Conservation (phyloP, 2,329 filamentous ascomycete genomes). For the Pseudocercospora ulei region DNA sequence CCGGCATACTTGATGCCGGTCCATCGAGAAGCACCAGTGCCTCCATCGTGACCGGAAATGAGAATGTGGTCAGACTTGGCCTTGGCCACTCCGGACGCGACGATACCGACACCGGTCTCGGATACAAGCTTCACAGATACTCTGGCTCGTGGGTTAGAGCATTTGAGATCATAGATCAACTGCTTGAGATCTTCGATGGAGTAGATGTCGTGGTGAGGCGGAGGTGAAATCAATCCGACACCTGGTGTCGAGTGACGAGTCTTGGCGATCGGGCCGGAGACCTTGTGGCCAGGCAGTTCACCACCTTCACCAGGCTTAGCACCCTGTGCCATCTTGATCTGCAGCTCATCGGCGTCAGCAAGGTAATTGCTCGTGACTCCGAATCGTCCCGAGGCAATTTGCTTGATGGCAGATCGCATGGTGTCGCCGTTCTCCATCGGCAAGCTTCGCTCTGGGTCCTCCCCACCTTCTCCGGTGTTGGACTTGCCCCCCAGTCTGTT, state of each 20-base stretch:
- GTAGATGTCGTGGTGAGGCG: slow-evolving; percentile 96
- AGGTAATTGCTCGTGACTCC: slow-evolving; percentile 93
- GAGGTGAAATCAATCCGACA: slow-evolving; percentile 89
- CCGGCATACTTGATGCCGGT: slow-evolving; percentile 98
- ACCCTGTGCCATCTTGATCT: slow-evolving; percentile 99
- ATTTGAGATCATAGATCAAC: slow-evolving; percentile 94
- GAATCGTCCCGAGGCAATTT: slow-evolving; percentile 90
- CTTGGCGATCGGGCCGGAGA: slow-evolving; percentile 83
- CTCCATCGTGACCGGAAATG: slow-evolving; percentile 93
- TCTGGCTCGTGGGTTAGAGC: slow-evolving; percentile 80
- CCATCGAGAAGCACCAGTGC: slow-evolving; percentile 92
- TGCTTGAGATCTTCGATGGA: slow-evolving; percentile 97
- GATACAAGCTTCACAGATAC: slow-evolving; percentile 97
- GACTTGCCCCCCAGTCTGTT: slow-evolving; percentile 93
- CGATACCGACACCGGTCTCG: slow-evolving; percentile 93
- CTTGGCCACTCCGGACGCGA: slow-evolving; percentile 94
- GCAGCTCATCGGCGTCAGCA: slow-evolving; percentile 86
- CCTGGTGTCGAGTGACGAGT: slow-evolving; percentile 94
- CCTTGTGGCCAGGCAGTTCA: slow-evolving; percentile 94
- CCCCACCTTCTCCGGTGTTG: slow-evolving; percentile 94
- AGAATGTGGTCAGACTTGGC: slow-evolving; percentile 94
- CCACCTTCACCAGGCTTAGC: slow-evolving; percentile 96
- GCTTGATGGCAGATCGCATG: slow-evolving; percentile 95
- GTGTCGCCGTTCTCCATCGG: slow-evolving; percentile 84
- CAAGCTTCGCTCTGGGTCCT: slow-evolving; percentile 83